Conservation (phyloP, 306 rosid genomes). For the Lagenaria siceraria region DNA sequence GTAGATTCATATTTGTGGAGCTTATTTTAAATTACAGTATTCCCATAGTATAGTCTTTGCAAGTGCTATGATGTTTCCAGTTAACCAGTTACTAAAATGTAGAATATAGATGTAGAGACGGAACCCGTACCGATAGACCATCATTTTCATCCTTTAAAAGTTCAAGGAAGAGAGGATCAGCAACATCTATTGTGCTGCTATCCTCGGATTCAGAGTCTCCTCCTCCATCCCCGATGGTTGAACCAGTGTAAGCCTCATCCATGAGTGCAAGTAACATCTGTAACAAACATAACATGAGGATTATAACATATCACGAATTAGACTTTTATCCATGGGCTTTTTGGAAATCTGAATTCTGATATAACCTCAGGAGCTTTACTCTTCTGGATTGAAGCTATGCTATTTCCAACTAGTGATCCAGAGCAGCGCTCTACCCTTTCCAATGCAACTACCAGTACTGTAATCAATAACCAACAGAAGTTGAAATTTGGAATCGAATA, state of each 20-base stretch:
- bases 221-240: constrained; percentile 83
- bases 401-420: constrained; percentile 80
- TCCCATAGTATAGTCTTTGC: background rate
- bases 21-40: background rate
- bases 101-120: background rate
- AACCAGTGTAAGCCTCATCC: constrained; percentile 99
- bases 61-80: background rate
- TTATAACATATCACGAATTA: constrained; percentile 1
- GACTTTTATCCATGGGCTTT: constrained; percentile 4
- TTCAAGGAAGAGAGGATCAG: constrained; percentile 80
- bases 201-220: constrained; percentile 91
- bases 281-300: constrained; percentile 10
- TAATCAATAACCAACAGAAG: constrained; percentile 11
- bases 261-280: constrained; percentile 97
- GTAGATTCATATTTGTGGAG: background rate
- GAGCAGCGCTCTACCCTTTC: constrained; percentile 78
- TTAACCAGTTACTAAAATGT: background rate
- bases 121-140: constrained; percentile 70
- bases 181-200: constrained; percentile 57
- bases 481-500: background rate
- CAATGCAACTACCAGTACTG: constrained; percentile 86
- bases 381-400: constrained; percentile 87
- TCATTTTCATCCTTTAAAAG: constrained; percentile 96
- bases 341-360: background rate
- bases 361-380: constrained; percentile 89